Conservation (phyloP, 1,284 basidiomycete genomes). For the Schizophyllum commune region DNA sequence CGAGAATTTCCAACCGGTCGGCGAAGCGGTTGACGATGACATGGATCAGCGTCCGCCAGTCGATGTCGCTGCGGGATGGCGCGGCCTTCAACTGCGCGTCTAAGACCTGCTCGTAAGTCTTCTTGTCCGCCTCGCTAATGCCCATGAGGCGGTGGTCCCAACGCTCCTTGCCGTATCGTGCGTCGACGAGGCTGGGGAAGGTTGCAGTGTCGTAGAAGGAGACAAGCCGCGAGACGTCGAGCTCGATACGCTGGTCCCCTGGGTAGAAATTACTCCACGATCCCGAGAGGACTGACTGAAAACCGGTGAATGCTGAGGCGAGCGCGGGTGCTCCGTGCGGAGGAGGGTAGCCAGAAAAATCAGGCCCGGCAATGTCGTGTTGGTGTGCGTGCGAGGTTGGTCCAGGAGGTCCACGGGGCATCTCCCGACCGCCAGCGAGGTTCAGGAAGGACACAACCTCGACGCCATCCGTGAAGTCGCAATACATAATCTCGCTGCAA, state of each 20-base stretch:
- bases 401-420: not conserved
- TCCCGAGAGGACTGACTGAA: slow-evolving; percentile 26
- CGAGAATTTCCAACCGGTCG: slow-evolving; percentile 32
- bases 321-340: slow-evolving; percentile 11
- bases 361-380: slow-evolving; percentile 11
- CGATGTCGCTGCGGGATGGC: slow-evolving; percentile 24
- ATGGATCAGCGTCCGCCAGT: slow-evolving; percentile 35
- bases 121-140: slow-evolving; percentile 19
- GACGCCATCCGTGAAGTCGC: slow-evolving; percentile 35
- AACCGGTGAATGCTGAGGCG: slow-evolving; percentile 20
- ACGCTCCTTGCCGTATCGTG: slow-evolving; percentile 21
- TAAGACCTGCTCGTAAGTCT: slow-evolving; percentile 17
- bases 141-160: slow-evolving; percentile 27
- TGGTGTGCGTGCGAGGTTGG: not conserved
- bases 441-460: slow-evolving; percentile 26
- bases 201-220: slow-evolving; percentile 36
- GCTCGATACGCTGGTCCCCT: slow-evolving; percentile 33
- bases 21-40: slow-evolving; percentile 35
- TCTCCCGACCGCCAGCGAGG: slow-evolving; percentile 8
- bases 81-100: slow-evolving; percentile 2
- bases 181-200: slow-evolving; percentile 26
- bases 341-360: slow-evolving; percentile 17
- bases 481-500: slow-evolving; percentile 44
- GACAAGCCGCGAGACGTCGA: slow-evolving; percentile 32
- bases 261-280: slow-evolving; percentile 34